Base-by-base conservation (phyloP, 2,329 filamentous ascomycete genomes). In the Nothophaeocryptopus gaeumannii region DNA sequence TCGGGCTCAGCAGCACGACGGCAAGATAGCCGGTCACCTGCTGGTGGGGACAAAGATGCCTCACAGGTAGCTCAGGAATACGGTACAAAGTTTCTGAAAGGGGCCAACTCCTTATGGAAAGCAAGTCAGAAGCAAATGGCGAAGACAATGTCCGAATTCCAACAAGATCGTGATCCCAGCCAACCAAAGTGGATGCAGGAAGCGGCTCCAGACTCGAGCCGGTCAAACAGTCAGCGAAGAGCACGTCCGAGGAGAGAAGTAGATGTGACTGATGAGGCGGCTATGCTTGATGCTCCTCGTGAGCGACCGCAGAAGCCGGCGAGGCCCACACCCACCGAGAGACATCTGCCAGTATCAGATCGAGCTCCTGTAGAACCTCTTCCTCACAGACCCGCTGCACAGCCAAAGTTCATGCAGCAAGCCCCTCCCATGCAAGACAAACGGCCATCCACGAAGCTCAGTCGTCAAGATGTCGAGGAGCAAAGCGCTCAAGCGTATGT, bases 141-240 rank as follows among this genome's bases (percentile, higher is more conserved):
- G 63, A 89, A 93, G 69, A 92, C 89, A 4, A 88, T 97, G 31
- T 84, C 90, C 8, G 93, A 99, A 12, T 87, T 97, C 51, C 81
- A 83, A 60, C 72, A 77, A 45, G 90, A 95, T 63, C 79, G 77
- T 20, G 90, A 96, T 63, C 78, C 86, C 2, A 88, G 69, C 63
- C 88, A 96, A 65, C 93, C 93, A 0, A 93, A 89, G 65, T 99
- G 93, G 93, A 96, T 99, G 92, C 84, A 86, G 61, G 86, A 91
- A 50, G 79, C 83, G 2, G 60, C 58, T 37, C 53, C 65, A 50
- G 59, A 63, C 45, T 56, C 60, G 2, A 58, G 57, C 33, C 47
- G 58, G 34, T 56, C 62, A 1, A 61, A 37, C 47, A 63, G 55
- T 34, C 64, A 62, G 45, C 53, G 53, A 20, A 53, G 59, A 34